Base-by-base conservation (phyloP, 2,329 filamentous ascomycete genomes). In the Botrytis tulipae region DNA sequence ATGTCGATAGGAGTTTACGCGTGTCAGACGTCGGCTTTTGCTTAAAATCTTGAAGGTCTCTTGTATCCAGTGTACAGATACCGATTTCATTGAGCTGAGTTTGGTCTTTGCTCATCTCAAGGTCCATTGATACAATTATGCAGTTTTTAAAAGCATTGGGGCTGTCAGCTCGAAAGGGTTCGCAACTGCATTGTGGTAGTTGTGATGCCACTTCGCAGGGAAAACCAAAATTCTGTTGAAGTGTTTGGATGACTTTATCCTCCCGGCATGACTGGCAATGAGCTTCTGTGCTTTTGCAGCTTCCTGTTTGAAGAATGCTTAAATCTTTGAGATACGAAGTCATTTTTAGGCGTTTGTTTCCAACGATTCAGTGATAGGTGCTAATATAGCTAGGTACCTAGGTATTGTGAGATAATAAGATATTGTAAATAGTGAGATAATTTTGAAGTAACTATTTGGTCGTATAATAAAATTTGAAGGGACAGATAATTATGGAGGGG, bases 271-370 rank as follows among this genome's bases (percentile, higher is more conserved):
- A 3, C 8, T 4, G 25, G 14, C 25, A 62, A 62, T 20, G 1
- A 3, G 3, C 25, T 0, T 29, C 37, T 42, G 25, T 1, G 20
- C 0, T 12, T 29, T 20, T 42, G 4, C 25, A 42, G 14, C 25
- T 18, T 8, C 22, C 37, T n/a, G 37, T 62, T 16, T 1, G 22
- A 2, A 29, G 60, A 42, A 42, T n/a, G 1, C 29, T 29, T 16
- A 42, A 42, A 62, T 42, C 1, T 18, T 42, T 62, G 25, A n/a
- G 1, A 62, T 42, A 0, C 1, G 7, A 42, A 42, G 4, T 4
- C 37, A 42, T 44, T 6, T 22, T 42, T 18, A 10, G 14, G 4
- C 14, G 7, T 29, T 3, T 8, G 12, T 4, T 18, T n/a, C n/a
- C 1, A 3, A 5, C 1, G 22, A 8, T 42, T 3, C 12, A 25